Evolutionary conservation across 2,329 filamentous ascomycete species (phyloP).

Genomic region (Verticillium isaacii): DNA sequence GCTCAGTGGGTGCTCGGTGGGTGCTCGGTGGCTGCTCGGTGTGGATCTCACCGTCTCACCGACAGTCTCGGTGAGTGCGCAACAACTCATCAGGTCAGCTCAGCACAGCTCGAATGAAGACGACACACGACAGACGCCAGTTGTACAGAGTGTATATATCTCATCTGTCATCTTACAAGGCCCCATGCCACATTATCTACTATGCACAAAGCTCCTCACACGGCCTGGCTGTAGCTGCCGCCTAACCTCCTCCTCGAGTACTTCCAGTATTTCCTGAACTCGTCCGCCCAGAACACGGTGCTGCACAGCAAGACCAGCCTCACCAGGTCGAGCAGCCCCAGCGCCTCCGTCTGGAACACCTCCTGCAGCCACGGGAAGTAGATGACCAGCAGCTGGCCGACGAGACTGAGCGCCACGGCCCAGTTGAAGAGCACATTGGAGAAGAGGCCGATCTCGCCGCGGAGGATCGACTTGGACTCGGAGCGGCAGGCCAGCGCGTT

Average conservation of each 20-base stretch:
- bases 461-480: slow-evolving; percentile 81
- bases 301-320: slow-evolving; percentile 73
- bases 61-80: neutral
- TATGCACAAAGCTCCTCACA: slow-evolving; percentile 32
- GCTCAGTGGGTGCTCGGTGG: slow-evolving; percentile 5
- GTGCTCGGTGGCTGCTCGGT: neutral
- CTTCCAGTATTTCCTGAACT: slow-evolving; percentile 75
- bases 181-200: neutral
- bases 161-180: neutral
- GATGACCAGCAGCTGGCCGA: slow-evolving; percentile 85
- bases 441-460: slow-evolving; percentile 78
- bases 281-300: slow-evolving; percentile 92
- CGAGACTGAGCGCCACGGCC: slow-evolving; percentile 78
- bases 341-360: slow-evolving; percentile 91
- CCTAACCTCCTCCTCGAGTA: slow-evolving; percentile 53
- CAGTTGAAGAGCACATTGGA: slow-evolving; percentile 95
- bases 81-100: too few relatives aligned
- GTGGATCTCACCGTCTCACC: slow-evolving; percentile 1
- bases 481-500: slow-evolving; percentile 92
- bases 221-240: slow-evolving; percentile 61
- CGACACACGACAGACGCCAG: neutral
- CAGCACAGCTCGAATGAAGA: neutral
- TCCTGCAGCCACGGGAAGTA: slow-evolving; percentile 92
- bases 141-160: neutral
- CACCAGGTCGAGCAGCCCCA: slow-evolving; percentile 69